phyloP scores from a whole-genome alignment of 768 basidiomycete species.

The Lactarius sp. region DNA sequence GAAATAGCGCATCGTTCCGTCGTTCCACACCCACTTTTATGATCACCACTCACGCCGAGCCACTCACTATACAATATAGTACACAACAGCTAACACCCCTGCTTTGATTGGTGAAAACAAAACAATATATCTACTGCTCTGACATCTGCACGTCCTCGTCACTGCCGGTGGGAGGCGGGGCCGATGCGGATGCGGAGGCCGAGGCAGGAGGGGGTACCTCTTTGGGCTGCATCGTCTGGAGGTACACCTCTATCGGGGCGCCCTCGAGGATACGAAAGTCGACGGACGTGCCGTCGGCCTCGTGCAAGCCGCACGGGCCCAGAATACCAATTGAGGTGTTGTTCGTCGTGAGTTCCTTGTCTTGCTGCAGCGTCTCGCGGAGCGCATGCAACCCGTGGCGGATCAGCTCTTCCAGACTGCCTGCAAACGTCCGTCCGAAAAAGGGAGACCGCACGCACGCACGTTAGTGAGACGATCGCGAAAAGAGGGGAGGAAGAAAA shows the following conservation, averaged over 20 bases:
- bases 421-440: slow-evolving; percentile 37
- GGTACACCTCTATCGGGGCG: slow-evolving; percentile 64
- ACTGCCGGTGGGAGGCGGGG: slow-evolving; percentile 35
- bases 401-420: slow-evolving; percentile 81
- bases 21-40: slow-evolving; percentile 2
- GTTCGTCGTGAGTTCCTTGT: slow-evolving; percentile 88
- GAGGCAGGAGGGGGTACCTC: slow-evolving; percentile 36
- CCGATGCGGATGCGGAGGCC: slow-evolving; percentile 37
- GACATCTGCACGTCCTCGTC: slow-evolving; percentile 89
- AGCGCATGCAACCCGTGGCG: slow-evolving; percentile 92
- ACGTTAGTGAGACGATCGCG: not conserved
- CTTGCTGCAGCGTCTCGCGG: slow-evolving; percentile 95
- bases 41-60: slow-evolving; percentile 1
- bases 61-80: not conserved
- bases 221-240: slow-evolving; percentile 76
- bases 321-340: slow-evolving; percentile 96
- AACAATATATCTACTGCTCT: slow-evolving; percentile 39
- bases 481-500: slow-evolving; percentile 2
- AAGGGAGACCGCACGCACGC: not conserved
- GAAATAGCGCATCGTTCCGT: not conserved
- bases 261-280: slow-evolving; percentile 88
- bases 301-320: slow-evolving; percentile 61
- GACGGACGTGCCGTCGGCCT: slow-evolving; percentile 43
- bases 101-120: slow-evolving; percentile 6
- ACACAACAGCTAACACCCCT: slow-evolving; percentile 2